These are phyloP conservation scores for Scenedesmus sp. DNA, from an alignment of 163 green algal species.

Conservation along the genomic window DNA sequence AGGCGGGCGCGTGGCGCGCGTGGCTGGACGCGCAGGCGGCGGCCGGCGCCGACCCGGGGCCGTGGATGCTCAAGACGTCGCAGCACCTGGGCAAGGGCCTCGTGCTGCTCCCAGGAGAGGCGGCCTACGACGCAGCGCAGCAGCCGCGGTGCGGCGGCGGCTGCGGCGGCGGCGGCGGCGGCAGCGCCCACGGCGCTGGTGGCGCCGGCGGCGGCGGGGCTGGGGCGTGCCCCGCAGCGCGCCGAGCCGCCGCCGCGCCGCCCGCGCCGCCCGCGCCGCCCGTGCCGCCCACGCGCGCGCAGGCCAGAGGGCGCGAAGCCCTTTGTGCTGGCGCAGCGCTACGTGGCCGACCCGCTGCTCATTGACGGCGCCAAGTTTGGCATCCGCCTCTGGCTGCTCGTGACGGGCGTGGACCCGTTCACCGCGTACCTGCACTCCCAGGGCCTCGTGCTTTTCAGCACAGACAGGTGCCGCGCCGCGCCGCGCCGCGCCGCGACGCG, in stretches of 20 bases:
- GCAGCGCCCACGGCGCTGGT: too few species aligned
- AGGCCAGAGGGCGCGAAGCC: constrained; percentile 33
- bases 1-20: constrained; percentile 56
- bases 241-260: too few species aligned
- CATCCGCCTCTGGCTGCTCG: constrained; percentile 67
- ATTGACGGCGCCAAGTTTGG: constrained; percentile 68
- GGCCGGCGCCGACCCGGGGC: constrained; percentile 43
- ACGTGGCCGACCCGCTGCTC: constrained; percentile 72
- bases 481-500: too few species aligned
- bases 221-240: too few species aligned
- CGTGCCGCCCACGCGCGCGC: not conserved
- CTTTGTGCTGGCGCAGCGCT: constrained; percentile 75
- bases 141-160: constrained; percentile 41
- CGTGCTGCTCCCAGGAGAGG: constrained; percentile 48
- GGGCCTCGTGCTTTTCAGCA: constrained; percentile 68
- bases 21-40: constrained; percentile 46
- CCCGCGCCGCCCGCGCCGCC: too few species aligned
- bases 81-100: constrained; percentile 82
- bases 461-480: constrained; percentile 44
- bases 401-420: constrained; percentile 56
- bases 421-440: constrained; percentile 59
- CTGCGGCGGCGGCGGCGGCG: too few species aligned
- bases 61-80: constrained; percentile 86
- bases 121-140: constrained; percentile 41
- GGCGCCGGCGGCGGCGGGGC: not conserved